phyloP scores from a whole-genome alignment of 768 basidiomycete genomes.

The Leccinum barrowsii region DNA sequence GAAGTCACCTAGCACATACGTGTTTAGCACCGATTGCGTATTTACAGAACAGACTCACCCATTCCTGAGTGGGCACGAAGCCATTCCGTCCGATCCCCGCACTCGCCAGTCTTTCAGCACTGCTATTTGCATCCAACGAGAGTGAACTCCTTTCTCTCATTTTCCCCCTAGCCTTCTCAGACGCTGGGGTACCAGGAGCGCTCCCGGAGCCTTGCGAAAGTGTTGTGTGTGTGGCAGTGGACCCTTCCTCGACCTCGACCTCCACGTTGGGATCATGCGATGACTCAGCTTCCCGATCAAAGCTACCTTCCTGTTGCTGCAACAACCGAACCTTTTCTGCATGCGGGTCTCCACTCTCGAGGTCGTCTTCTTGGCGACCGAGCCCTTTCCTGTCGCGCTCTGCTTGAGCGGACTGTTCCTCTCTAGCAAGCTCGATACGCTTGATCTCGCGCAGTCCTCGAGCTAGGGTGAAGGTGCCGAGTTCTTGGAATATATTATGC shows the following conservation, averaged over 20 bases:
- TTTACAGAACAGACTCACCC: conserved; percentile 50
- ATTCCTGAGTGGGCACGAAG: conserved; percentile 95
- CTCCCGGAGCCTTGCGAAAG: conserved; percentile 45
- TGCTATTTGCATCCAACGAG: conserved; percentile 46
- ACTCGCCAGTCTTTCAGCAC: conserved; percentile 62
- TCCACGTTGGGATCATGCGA: conserved; percentile 9
- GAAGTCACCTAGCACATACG: conserved; percentile 61
- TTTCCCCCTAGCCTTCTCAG: conserved; percentile 93
- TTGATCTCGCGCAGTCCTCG: conserved; percentile 84
- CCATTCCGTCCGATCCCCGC: conserved; percentile 81
- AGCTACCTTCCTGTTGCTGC: conserved; percentile 44
- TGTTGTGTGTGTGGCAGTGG: conserved; percentile 30
- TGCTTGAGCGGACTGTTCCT: conserved; percentile 50
- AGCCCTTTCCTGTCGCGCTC: conserved; percentile 24
- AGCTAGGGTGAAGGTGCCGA: conserved; percentile 88
- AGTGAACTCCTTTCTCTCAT: conserved; percentile 71
- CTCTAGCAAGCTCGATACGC: conserved; percentile 65
- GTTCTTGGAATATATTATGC: conserved; percentile 81
- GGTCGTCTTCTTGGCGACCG: conserved; percentile 18
- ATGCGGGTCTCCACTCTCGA: conserved; percentile 25
- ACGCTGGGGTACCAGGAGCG: conserved; percentile 36
- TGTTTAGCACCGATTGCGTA: conserved; percentile 1
- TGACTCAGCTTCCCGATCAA: conserved; percentile 24
- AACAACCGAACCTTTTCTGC: conserved; percentile 69
- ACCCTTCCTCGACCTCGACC: conserved; percentile 15